Conservation (phyloP, 306 rosid genomes). For the Quercus gilva region DNA sequence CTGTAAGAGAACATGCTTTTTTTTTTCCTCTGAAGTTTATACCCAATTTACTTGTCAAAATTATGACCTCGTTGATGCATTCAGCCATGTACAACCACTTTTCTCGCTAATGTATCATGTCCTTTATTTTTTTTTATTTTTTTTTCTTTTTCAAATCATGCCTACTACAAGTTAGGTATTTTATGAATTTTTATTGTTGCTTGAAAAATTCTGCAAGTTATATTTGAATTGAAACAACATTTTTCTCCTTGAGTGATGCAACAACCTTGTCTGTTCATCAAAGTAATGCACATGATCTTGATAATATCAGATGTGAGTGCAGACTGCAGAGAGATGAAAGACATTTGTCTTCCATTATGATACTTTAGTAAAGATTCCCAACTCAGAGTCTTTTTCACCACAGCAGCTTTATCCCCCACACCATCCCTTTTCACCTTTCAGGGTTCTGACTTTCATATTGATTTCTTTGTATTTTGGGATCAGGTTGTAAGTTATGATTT, state of each 20-base stretch:
- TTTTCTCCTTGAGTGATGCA: neutral
- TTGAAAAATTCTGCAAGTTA: neutral
- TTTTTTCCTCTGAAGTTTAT: neutral
- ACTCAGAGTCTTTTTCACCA: neutral
- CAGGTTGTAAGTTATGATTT: slow-evolving; percentile 95
- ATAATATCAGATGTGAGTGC: neutral
- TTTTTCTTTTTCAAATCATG: neutral
- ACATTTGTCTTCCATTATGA: neutral
- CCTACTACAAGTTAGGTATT: neutral
- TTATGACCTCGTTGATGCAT: neutral
- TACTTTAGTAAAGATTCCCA: neutral
- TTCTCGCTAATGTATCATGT: too few relatives aligned
- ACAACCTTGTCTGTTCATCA: neutral
- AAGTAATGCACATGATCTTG: neutral
- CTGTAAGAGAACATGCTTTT: neutral
- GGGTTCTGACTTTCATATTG: slow-evolving; percentile 17
- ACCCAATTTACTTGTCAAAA: neutral
- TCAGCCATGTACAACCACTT: neutral
- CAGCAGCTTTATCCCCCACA: neutral
- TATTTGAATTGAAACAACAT: neutral
- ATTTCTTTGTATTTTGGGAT: slow-evolving; percentile 16
- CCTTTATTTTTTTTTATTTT: neutral
- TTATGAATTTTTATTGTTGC: neutral
- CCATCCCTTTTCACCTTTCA: neutral
- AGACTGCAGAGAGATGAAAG: neutral